phyloP scores from a whole-genome alignment of 371 early-diverging fungal species.

The Apophysomyces variabilis region DNA sequence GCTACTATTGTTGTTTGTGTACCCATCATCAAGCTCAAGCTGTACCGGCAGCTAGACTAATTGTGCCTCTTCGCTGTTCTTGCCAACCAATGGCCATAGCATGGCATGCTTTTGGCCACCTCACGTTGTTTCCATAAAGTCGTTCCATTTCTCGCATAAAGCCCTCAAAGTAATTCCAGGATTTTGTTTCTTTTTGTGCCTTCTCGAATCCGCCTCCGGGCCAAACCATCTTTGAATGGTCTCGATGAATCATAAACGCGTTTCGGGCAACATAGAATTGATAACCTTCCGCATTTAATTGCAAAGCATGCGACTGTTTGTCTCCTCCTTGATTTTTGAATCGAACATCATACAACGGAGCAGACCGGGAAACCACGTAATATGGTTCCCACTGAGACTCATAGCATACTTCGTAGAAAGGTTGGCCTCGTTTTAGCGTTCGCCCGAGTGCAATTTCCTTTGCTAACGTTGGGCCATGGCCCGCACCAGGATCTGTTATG shows the following conservation, averaged over 20 bases:
- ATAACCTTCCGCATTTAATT: slow-evolving; percentile 62
- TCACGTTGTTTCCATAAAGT: slow-evolving; percentile 53
- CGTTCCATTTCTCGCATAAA: slow-evolving; percentile 56
- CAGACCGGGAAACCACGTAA: slow-evolving; percentile 55
- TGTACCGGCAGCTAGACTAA: slow-evolving; percentile 44
- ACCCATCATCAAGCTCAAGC: not conserved
- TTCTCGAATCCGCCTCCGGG: slow-evolving; percentile 60
- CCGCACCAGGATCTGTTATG: slow-evolving; percentile 67
- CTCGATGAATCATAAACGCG: slow-evolving; percentile 63
- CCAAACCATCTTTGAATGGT: slow-evolving; percentile 62
- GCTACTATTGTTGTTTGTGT: not conserved
- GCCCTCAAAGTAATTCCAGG: slow-evolving; percentile 60
- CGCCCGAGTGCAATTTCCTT: slow-evolving; percentile 38
- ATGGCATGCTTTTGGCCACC: slow-evolving; percentile 66
- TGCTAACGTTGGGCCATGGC: slow-evolving; percentile 64
- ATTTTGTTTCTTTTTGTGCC: slow-evolving; percentile 39
- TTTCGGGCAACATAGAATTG: slow-evolving; percentile 57
- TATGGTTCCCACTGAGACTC: slow-evolving; percentile 78
- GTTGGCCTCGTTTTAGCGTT: slow-evolving; percentile 22
- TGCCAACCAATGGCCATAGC: slow-evolving; percentile 55
- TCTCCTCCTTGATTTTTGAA: slow-evolving; percentile 72
- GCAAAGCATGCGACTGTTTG: slow-evolving; percentile 67
- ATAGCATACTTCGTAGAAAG: slow-evolving; percentile 65
- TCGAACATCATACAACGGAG: slow-evolving; percentile 64
- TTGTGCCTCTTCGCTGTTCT: slow-evolving; percentile 39